A percentile compares a stretch with the other conserved stretches of the same genome.
phyloP scores from a whole-genome alignment of 108 stramenopile genomes.

The Discostella stelligeroides region DNA sequence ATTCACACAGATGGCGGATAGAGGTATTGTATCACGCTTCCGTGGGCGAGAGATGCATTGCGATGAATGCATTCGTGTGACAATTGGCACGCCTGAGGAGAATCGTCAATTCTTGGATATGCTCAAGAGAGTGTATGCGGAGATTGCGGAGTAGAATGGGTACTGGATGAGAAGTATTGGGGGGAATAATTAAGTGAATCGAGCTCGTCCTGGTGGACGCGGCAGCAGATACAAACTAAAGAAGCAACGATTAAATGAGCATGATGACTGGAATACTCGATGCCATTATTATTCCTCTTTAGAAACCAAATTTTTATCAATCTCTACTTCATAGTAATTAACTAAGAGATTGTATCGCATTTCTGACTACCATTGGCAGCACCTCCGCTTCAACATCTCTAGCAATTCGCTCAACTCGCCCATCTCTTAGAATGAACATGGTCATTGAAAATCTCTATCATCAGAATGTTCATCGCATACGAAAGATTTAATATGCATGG shows the following conservation, averaged over 20 bases:
- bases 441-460: slow-evolving; percentile 70
- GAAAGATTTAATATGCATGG: background rate
- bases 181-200: too few species aligned
- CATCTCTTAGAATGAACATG: slow-evolving; percentile 69
- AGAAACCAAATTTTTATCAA: too few species aligned
- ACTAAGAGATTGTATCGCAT: slow-evolving; percentile 40
- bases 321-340: background rate
- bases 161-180: too few species aligned
- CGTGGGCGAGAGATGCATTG: slow-evolving; percentile 94
- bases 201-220: too few species aligned
- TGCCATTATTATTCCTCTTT: too few species aligned
- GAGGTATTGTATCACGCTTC: slow-evolving; percentile 88
- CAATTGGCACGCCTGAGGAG: slow-evolving; percentile 89
- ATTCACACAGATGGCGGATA: slow-evolving; percentile 81
- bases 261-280: too few species aligned
- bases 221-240: too few species aligned
- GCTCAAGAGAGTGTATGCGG: slow-evolving; percentile 52
- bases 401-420: slow-evolving; percentile 65
- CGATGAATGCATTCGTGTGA: slow-evolving; percentile 91
- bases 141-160: slow-evolving; percentile 13
- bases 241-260: too few species aligned
- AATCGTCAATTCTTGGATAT: slow-evolving; percentile 78
- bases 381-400: slow-evolving; percentile 68
- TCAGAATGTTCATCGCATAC: background rate
- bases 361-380: slow-evolving; percentile 49